Conservation (phyloP, 2,329 filamentous ascomycete species). For the Aureobasidium sp. region DNA sequence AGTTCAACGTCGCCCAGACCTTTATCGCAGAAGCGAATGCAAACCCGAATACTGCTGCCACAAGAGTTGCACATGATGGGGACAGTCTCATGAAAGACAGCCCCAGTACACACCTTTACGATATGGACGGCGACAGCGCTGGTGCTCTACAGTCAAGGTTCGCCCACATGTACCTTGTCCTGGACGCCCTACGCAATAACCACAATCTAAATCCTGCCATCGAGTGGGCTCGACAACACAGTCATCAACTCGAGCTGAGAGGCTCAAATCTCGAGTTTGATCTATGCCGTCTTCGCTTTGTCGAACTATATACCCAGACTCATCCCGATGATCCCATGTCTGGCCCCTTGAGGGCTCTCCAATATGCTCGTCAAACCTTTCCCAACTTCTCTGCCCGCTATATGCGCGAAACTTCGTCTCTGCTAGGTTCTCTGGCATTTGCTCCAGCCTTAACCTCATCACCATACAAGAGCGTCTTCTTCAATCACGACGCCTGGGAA, state of each 20-base stretch:
- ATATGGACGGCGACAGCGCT: conserved; percentile 12
- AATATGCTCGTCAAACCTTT: conserved; percentile 70
- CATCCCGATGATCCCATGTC: conserved; percentile 30
- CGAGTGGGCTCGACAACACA: conserved; percentile 69
- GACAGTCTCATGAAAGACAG: not conserved
- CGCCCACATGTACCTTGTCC: conserved; percentile 80
- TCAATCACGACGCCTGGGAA: conserved; percentile 66
- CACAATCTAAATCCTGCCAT: conserved; percentile 77
- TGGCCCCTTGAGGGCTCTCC: conserved; percentile 56
- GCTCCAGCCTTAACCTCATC: conserved; percentile 63
- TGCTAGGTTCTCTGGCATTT: conserved; percentile 75
- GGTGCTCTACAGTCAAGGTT: conserved; percentile 65
- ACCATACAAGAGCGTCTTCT: conserved; percentile 72
- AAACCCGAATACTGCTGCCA: not conserved
- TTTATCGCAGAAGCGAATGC: conserved; percentile 54
- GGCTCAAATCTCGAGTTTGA: conserved; percentile 96
- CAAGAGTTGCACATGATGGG: not conserved
- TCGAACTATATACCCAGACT: conserved; percentile 68
- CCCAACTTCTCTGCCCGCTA: conserved; percentile 66
- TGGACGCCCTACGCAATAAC: conserved; percentile 63
- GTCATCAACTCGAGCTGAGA: conserved; percentile 60
- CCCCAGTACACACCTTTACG: not conserved
- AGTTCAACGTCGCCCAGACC: conserved; percentile 78
- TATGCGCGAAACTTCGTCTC: conserved; percentile 67
- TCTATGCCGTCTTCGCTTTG: conserved; percentile 80